These are phyloP conservation scores for Pseudogymnoascus sp. DNA, from an alignment of 2,329 filamentous ascomycete genomes.

Conservation along the genomic window DNA sequence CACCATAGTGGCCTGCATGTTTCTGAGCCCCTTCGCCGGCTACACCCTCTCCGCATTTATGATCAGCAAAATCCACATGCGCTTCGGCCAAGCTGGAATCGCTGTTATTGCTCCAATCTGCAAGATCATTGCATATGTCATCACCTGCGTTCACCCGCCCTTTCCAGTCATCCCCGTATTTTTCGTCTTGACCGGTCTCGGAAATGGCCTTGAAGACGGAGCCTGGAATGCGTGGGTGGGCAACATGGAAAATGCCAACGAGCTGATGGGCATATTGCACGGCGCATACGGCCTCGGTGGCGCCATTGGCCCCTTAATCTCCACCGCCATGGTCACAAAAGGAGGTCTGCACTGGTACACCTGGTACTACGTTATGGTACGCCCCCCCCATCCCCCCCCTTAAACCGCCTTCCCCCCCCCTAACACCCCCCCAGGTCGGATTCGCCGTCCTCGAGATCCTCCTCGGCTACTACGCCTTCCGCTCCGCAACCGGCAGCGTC, in stretches of 20 bases:
- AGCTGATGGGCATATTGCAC: constrained; percentile 65
- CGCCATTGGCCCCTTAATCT: constrained; percentile 59
- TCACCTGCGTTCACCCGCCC: constrained; percentile 58
- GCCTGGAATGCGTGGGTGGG: constrained; percentile 56
- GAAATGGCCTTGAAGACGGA: constrained; percentile 58
- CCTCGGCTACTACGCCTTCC: constrained; percentile 49
- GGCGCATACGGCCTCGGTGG: constrained; percentile 65
- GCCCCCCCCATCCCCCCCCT: constrained; percentile 17
- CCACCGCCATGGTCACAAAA: constrained; percentile 63
- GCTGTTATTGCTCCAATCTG: constrained; percentile 54
- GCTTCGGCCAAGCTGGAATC: constrained; percentile 67
- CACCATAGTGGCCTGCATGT: constrained; percentile 55
- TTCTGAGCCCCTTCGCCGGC: constrained; percentile 57
- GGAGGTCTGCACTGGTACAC: constrained; percentile 55
- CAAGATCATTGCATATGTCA: constrained; percentile 56
- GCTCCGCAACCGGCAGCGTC: constrained; percentile 47
- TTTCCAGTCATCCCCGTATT: constrained; percentile 58
- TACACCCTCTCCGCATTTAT: constrained; percentile 54
- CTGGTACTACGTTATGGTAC: constrained; percentile 62
- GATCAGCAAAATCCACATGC: constrained; percentile 58
- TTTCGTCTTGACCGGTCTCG: constrained; percentile 59
- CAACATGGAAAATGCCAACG: constrained; percentile 58
- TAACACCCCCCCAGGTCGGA: constrained; percentile 34
- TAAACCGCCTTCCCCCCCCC: neutral
- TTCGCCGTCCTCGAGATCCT: constrained; percentile 47